A percentile compares a stretch with the other conserved stretches of the same genome.
Evolutionary conservation across 169 alveolate genomes (phyloP).

Genomic region (Plasmodium billcollinsi): DNA sequence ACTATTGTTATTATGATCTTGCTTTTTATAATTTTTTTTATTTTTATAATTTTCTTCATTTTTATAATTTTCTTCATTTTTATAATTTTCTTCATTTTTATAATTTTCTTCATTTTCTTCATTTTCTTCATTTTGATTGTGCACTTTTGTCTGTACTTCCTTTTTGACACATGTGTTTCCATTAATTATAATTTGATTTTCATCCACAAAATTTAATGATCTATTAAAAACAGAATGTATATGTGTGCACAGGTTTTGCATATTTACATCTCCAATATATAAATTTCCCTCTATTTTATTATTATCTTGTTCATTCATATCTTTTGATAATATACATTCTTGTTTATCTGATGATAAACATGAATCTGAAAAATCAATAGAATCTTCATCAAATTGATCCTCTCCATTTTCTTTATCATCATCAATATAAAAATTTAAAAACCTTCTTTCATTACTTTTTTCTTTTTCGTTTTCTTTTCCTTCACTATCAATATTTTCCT

Average conservation of each 20-base stretch:
- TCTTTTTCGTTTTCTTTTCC: slow-evolving; percentile 6
- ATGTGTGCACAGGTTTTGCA: slow-evolving; percentile 8
- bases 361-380: neutral
- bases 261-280: slow-evolving; percentile 71
- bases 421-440: slow-evolving; percentile 12
- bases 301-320: slow-evolving; percentile 6
- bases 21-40: neutral
- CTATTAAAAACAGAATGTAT: slow-evolving; percentile 23
- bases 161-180: slow-evolving; percentile 47
- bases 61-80: neutral
- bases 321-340: neutral
- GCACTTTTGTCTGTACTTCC: slow-evolving; percentile 1
- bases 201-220: slow-evolving; percentile 17
- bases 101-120: neutral
- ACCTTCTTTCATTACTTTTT: neutral
- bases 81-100: neutral
- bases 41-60: neutral
- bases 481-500: neutral
- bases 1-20: neutral
- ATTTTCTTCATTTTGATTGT: neutral
- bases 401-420: slow-evolving; percentile 5
- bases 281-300: slow-evolving; percentile 26
- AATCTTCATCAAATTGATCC: slow-evolving; percentile 3
- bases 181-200: slow-evolving; percentile 55
- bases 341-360: slow-evolving; percentile 5